Base-by-base conservation (phyloP, 1,139 yeast species). In the Wickerhamomyces sp. region DNA sequence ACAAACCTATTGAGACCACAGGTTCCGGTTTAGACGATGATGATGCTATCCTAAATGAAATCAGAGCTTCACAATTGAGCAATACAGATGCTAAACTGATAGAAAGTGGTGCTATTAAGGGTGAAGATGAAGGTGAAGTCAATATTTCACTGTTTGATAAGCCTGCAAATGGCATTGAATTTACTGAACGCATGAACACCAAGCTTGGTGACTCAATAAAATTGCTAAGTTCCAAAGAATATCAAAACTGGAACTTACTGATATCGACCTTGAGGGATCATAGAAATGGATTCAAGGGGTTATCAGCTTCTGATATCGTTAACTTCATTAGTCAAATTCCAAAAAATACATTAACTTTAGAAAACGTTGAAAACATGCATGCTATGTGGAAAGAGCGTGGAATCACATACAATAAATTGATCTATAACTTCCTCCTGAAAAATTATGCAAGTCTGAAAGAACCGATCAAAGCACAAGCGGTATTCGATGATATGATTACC, bases 191-290 rank as follows among this genome's bases (percentile, higher is more conserved):
- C 0, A 65, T 84, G 7, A 55, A 66, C 15, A 65, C 68, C 1
- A 66, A 71, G 39, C 63, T 84, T 6, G 79, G 80, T 0, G 70
- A 76, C 35, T 64, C 81, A 0, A 63, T 78, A 3, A 69, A 71
- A 27, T 69, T 66, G 51, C 67, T 81, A 39, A 70, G 77, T 3
- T 54, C 62, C 2, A 68, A 74, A 36, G 69, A 70, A 38, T 62
- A 68, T 39, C 79, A 75, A 48, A 70, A 81, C 56, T 84, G 91
- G 90, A 64, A 67, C 15, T 63, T 74, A 33, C 75, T 83, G 4
- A 59, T 84, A 6, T 61, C 68, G 4, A 76, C 73, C 40, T 59
- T 84, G 23, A 55, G 59, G n/a, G 51, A 55, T 8, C 57, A 66
- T 6, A 52, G 57, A 8, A 71, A 71, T 1, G 79, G 81, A 0